A percentile compares a stretch with the other conserved stretches of the same genome.
These are phyloP conservation scores for Lactarius hatsudake DNA, from an alignment of 768 basidiomycete genomes.

Conservation along the genomic window DNA sequence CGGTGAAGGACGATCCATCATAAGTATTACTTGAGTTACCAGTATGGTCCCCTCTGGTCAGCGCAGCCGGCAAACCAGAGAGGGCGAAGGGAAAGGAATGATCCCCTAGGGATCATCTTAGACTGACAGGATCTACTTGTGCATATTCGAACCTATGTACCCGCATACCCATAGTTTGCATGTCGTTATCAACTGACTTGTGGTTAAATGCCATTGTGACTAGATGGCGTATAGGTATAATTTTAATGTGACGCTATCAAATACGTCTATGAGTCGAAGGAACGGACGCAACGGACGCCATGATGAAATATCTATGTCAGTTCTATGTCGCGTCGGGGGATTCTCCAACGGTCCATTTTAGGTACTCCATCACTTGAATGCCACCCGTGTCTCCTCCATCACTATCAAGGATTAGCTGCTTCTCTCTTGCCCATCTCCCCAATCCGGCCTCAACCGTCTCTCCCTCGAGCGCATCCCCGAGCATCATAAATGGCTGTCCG, in stretches of 20 bases:
- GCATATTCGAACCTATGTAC: neutral
- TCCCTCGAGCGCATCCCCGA: slow-evolving; percentile 17
- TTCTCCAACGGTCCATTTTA: slow-evolving; percentile 27
- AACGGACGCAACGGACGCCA: neutral
- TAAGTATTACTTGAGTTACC: slow-evolving; percentile 44
- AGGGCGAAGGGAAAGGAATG: neutral
- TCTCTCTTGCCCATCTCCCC: slow-evolving; percentile 23
- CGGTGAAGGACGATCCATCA: slow-evolving; percentile 57
- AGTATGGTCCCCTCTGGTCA: slow-evolving; percentile 42
- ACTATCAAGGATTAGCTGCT: slow-evolving; percentile 13
- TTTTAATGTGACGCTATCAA: neutral
- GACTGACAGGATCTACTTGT: neutral
- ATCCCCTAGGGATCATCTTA: neutral
- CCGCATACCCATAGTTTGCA: neutral
- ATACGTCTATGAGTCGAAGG: neutral
- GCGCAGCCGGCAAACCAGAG: slow-evolving; percentile 6
- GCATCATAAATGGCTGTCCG: slow-evolving; percentile 28
- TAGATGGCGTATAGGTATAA: slow-evolving; percentile 1
- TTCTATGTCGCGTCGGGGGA: neutral
- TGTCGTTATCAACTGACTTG: neutral
- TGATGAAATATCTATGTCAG: neutral
- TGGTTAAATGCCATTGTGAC: neutral
- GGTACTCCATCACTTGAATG: slow-evolving; percentile 24
- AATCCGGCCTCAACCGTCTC: slow-evolving; percentile 25
- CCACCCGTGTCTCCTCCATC: slow-evolving; percentile 21